Evolutionary conservation across 2,329 filamentous ascomycete species (phyloP).

Genomic region (Geosmithia flava): DNA sequence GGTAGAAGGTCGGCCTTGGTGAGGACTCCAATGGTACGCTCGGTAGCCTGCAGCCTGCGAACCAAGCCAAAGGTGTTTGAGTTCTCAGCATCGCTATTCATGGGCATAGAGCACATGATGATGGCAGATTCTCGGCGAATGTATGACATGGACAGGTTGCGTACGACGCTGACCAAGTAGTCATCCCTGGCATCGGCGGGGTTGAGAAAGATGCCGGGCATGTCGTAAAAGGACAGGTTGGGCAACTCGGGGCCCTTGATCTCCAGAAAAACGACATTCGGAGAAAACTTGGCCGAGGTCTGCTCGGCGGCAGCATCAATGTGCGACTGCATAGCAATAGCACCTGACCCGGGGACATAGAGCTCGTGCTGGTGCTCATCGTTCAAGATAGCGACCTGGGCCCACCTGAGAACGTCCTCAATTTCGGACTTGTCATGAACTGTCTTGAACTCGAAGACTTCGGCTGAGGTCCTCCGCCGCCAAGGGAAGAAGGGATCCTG

Average conservation of each 20-base stretch:
- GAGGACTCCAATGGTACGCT: conserved; percentile 60
- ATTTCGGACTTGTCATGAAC: conserved; percentile 51
- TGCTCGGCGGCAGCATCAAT: conserved; percentile 22
- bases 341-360: conserved; percentile 39
- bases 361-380: conserved; percentile 39
- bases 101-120: conserved; percentile 64
- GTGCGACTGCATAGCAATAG: conserved; percentile 21
- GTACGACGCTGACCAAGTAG: conserved; percentile 60
- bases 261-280: conserved; percentile 67
- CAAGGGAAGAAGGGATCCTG: conserved; percentile 53
- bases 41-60: conserved; percentile 38
- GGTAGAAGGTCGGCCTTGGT: conserved; percentile 74
- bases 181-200: conserved; percentile 50
- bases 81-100: conserved; percentile 68
- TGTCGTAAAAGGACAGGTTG: conserved; percentile 70
- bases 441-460: conserved; percentile 47
- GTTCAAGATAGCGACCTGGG: conserved; percentile 67
- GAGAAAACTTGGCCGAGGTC: conserved; percentile 59
- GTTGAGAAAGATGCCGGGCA: conserved; percentile 71
- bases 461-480: conserved; percentile 32
- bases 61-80: conserved; percentile 60
- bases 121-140: conserved; percentile 58
- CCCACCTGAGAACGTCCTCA: conserved; percentile 56
- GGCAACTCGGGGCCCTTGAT: conserved; percentile 62
- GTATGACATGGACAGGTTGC: conserved; percentile 58